Base-by-base conservation (phyloP, 2,329 filamentous ascomycete genomes). In the Xylariaceae sp. region DNA sequence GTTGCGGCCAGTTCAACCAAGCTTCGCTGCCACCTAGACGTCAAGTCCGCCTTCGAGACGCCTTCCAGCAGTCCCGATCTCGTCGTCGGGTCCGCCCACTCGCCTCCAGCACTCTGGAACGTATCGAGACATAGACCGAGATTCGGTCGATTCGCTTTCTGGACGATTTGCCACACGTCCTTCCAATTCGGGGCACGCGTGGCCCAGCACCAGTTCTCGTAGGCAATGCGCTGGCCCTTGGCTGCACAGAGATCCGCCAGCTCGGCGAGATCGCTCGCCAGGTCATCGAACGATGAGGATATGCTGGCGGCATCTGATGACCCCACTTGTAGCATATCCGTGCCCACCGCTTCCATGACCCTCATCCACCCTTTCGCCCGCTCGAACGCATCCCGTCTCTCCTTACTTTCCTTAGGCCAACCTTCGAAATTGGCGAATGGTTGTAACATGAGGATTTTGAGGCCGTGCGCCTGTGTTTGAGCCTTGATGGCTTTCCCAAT, bases 131-230 rank as follows among this genome's bases (percentile, higher is more conserved):
- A 93, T 0, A 93, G 75, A 0, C 89, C 89, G 10, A 91, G 77
- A 58, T 93, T 92, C 0, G 79, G 76, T 2, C 85, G 73, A 61
- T 89, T 74, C 2, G 86, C 87, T 44, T 77, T 77, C 59, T 81
- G 67, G 3, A 90, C 86, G 12, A 92, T 86, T 2, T 82, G 74
- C 87, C 88, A 92, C 0, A 87, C 86, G 47, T 86, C 79, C 60
- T 81, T 82, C 89, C 89, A 93, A 1, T 75, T 79, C 0, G 86
- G 82, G 0, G 88, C 87, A 47, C 85, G 82, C 0, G 88, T 90
- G 0, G 86, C 86, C 89, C 89, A 93, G 72, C 89, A 91, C 88
- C 89, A 92, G 67, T 92, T 91, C 73, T 93, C 89, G 63, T 92
- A 93, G 0, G 89, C 88, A 18, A 93, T 74, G 6, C 82, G 79